phyloP scores from a whole-genome alignment of 345 rosid genomes.

The Eucalyptus regnans region DNA sequence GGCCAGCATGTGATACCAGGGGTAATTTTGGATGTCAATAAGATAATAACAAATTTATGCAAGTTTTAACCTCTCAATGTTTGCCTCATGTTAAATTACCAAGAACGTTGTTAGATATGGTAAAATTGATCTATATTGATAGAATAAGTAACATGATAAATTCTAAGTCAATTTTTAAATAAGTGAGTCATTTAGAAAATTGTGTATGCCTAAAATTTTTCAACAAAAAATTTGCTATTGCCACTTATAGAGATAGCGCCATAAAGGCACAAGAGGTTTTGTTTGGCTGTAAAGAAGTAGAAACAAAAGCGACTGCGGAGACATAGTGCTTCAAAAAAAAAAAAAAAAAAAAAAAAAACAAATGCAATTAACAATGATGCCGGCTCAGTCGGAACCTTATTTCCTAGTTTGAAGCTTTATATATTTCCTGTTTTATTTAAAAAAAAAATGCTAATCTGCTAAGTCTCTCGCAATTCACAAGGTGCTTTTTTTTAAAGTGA shows the following conservation, averaged over 20 bases:
- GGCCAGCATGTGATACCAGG: not conserved
- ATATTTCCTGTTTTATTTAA: not conserved
- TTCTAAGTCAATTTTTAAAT: not conserved
- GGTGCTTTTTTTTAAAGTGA: not conserved
- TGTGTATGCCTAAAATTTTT: not conserved
- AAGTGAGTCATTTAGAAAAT: not conserved
- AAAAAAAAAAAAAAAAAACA: not conserved
- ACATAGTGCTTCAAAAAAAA: not conserved
- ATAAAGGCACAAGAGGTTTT: not conserved
- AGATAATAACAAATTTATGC: not conserved
- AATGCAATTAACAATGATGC: not conserved
- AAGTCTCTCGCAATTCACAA: not conserved
- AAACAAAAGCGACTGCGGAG: not conserved
- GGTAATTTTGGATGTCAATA: not conserved
- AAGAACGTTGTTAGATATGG: not conserved
- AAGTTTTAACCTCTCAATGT: not conserved
- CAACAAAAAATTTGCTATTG: not conserved
- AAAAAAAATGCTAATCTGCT: not conserved
- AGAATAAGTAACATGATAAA: not conserved
- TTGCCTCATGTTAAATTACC: accelerated
- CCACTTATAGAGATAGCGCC: not conserved
- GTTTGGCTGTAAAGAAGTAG: not conserved
- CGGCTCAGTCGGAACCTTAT: not conserved
- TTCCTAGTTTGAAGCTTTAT: not conserved
- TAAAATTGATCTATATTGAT: not conserved